A percentile compares a stretch with the other conserved stretches of the same genome.
These are phyloP conservation scores for Hygrocybe coccinea DNA, from an alignment of 768 basidiomycete genomes.

Conservation along the genomic window DNA sequence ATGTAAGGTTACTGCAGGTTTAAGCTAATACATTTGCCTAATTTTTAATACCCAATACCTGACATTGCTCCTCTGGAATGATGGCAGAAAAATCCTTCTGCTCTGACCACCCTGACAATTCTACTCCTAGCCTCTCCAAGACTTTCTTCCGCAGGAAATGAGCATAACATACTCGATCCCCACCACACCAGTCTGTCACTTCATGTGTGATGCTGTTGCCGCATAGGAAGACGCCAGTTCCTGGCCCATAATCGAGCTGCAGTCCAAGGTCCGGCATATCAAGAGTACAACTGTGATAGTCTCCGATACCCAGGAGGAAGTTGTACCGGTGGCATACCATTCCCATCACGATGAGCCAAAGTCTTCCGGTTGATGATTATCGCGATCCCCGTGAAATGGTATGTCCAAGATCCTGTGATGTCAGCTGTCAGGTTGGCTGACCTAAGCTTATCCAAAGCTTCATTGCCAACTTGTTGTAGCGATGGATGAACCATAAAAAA, in stretches of 20 bases:
- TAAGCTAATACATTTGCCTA: too few relatives aligned
- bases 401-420: neutral
- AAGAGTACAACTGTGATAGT: neutral
- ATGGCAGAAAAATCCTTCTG: too few relatives aligned
- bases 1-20: too few relatives aligned
- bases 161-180: conserved; percentile 7
- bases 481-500: neutral
- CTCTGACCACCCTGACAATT: neutral
- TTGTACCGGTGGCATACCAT: neutral
- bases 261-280: neutral
- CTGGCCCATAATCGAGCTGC: neutral
- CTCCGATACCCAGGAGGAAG: neutral
- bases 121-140: neutral
- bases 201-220: conserved; percentile 3
- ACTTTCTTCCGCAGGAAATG: conserved; percentile 3
- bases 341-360: neutral
- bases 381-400: neutral
- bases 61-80: too few relatives aligned
- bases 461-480: neutral
- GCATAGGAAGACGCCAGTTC: neutral
- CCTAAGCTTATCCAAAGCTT: neutral
- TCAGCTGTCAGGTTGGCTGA: neutral
- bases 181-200: neutral
- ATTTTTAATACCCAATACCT: too few relatives aligned
- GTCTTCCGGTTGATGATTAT: neutral